phyloP scores from a whole-genome alignment of 148 eudicot species.

The Polygonum aviculare region DNA sequence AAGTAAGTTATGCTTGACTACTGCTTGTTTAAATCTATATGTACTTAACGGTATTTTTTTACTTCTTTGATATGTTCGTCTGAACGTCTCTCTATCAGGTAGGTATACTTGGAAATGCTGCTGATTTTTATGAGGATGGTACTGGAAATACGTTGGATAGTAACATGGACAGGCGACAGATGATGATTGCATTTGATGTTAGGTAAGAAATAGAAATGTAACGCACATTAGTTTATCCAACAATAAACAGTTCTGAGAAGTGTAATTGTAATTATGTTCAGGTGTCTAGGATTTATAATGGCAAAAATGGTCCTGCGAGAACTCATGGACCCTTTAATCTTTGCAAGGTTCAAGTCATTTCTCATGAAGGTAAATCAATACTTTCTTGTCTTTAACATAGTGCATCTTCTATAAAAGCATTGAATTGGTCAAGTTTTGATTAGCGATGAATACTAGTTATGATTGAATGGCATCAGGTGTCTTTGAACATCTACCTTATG shows the following conservation, averaged over 20 bases:
- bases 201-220: conserved; percentile 36
- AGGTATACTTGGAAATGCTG: conserved; percentile 94
- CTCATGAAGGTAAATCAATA: conserved; percentile 55
- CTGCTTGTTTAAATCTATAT: neutral
- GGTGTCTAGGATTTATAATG: conserved; percentile 98
- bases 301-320: conserved; percentile 92
- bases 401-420: neutral
- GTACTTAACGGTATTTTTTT: neutral
- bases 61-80: conserved; percentile 9
- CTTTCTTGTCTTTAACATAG: neutral
- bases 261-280: conserved; percentile 11
- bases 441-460: neutral
- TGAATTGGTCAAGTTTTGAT: neutral
- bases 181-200: conserved; percentile 99
- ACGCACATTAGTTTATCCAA: neutral
- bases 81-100: conserved; percentile 37
- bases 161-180: conserved; percentile 52
- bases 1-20: conserved; percentile 39
- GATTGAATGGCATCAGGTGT: neutral
- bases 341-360: conserved; percentile 75
- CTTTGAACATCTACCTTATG: neutral
- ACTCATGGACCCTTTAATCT: conserved; percentile 79
- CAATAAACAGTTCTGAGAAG: neutral
- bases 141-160: conserved; percentile 28
- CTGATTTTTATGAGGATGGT: conserved; percentile 58